phyloP scores from a whole-genome alignment of 2,329 filamentous ascomycete genomes.

The Aspergillus thermomutatus region DNA sequence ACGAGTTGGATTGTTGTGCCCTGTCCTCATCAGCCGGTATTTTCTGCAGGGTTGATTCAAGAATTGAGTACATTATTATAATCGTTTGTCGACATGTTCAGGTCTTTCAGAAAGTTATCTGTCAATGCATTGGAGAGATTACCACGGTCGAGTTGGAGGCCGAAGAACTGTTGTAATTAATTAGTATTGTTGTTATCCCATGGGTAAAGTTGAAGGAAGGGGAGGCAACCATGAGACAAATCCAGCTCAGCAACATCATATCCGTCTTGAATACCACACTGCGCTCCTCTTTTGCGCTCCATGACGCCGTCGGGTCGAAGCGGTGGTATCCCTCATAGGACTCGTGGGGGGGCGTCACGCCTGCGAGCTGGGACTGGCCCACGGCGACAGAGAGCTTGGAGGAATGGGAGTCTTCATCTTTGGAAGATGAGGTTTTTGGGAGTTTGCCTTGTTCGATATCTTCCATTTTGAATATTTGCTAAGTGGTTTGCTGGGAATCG shows the following conservation, averaged over 20 bases:
- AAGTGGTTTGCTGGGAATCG: neutral
- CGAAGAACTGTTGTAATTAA: conserved; percentile 26
- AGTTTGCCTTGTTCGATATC: conserved; percentile 21
- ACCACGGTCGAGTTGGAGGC: conserved; percentile 31
- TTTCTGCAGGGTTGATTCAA: neutral
- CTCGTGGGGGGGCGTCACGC: conserved; percentile 27
- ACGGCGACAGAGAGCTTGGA: conserved; percentile 15
- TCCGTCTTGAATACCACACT: conserved; percentile 45
- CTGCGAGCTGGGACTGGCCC: conserved; percentile 24
- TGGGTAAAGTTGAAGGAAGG: too few relatives aligned
- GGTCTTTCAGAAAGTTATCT: conserved; percentile 37
- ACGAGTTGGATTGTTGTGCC: conserved; percentile 24
- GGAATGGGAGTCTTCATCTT: conserved; percentile 8
- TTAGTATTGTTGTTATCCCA: neutral
- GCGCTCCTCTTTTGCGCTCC: conserved; percentile 43
- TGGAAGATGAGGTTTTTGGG: neutral
- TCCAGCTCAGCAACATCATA: conserved; percentile 14
- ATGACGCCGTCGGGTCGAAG: conserved; percentile 21
- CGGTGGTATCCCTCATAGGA: conserved; percentile 26
- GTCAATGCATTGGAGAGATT: conserved; percentile 35
- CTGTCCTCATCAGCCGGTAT: neutral
- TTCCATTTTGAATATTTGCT: conserved; percentile 10
- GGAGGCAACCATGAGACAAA: conserved; percentile 23
- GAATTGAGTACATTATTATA: conserved; percentile 32
- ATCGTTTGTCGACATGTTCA: conserved; percentile 33